These are phyloP conservation scores for Ampelomyces quisqualis DNA, from an alignment of 2,329 filamentous ascomycete genomes.

Conservation along the genomic window DNA sequence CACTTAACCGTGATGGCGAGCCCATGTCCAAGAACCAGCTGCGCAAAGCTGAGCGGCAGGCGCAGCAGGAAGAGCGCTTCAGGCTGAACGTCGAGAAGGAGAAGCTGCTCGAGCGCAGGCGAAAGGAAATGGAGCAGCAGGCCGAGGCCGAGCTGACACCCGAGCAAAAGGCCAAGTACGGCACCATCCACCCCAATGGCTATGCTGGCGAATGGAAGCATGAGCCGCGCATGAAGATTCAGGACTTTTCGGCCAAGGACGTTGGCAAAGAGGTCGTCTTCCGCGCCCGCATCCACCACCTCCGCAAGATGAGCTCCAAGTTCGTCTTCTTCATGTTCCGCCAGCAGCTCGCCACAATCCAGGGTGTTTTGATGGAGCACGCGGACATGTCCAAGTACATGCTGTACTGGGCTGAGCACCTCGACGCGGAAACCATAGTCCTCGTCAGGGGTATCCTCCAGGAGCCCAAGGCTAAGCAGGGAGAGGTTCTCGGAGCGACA, in stretches of 20 bases:
- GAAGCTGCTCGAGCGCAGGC: conserved; percentile 50
- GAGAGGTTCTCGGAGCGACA: conserved; percentile 72
- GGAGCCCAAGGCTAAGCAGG: conserved; percentile 62
- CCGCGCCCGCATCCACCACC: conserved; percentile 72
- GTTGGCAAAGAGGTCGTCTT: conserved; percentile 65
- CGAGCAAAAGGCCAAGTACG: conserved; percentile 61
- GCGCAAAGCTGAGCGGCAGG: conserved; percentile 51
- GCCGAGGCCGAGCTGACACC: conserved; percentile 57
- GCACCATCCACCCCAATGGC: conserved; percentile 59
- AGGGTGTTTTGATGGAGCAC: conserved; percentile 72
- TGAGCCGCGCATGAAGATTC: conserved; percentile 52
- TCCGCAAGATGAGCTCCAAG: conserved; percentile 77
- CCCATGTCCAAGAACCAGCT: conserved; percentile 53
- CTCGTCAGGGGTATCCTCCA: conserved; percentile 74
- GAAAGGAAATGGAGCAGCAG: conserved; percentile 50
- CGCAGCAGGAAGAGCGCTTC: conserved; percentile 48
- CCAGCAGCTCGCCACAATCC: conserved; percentile 78
- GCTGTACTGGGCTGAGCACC: conserved; percentile 82
- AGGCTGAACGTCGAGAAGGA: conserved; percentile 49
- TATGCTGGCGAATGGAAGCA: conserved; percentile 55
- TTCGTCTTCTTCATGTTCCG: conserved; percentile 84
- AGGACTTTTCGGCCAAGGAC: conserved; percentile 54
- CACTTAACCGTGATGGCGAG: conserved; percentile 53
- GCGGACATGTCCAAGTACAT: conserved; percentile 69
- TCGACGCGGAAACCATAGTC: conserved; percentile 76